These are phyloP conservation scores for Leptodermis oblonga DNA, from an alignment of 257 asterid genomes.

Conservation along the genomic window DNA sequence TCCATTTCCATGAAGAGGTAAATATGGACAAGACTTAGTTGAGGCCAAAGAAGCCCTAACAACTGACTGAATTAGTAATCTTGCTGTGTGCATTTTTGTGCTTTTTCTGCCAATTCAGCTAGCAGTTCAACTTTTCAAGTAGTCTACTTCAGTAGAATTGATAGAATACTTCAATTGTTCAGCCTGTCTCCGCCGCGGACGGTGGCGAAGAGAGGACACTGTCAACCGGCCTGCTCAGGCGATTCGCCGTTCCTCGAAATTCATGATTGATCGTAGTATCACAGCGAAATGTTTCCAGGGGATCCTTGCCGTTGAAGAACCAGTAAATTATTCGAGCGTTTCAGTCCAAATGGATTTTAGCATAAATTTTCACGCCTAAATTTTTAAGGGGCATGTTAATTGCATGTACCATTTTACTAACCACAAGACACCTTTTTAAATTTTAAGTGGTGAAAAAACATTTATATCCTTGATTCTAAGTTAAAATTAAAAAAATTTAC, in stretches of 20 bases:
- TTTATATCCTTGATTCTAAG: too few relatives aligned
- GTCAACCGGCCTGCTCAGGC: not conserved
- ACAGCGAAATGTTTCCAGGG: too few relatives aligned
- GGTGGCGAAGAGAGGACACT: not conserved
- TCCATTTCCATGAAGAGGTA: conserved; percentile 18
- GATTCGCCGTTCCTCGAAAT: not conserved
- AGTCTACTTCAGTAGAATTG: not conserved
- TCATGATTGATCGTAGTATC: too few relatives aligned
- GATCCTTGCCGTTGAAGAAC: too few relatives aligned
- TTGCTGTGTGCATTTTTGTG: conserved; percentile 20
- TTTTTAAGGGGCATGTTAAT: too few relatives aligned
- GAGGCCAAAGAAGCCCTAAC: conserved; percentile 18
- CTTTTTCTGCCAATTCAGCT: not conserved
- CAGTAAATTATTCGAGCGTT: too few relatives aligned
- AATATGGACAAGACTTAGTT: conserved; percentile 3
- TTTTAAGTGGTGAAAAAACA: too few relatives aligned
- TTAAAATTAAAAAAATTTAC: too few relatives aligned
- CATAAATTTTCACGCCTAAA: too few relatives aligned
- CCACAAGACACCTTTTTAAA: too few relatives aligned
- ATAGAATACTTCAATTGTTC: not conserved
- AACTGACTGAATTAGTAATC: conserved; percentile 23
- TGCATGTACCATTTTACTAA: too few relatives aligned
- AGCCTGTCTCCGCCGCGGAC: not conserved
- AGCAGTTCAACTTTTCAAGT: not conserved
- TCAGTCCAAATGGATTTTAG: too few relatives aligned